Base-by-base conservation (phyloP, 2,329 filamentous ascomycete species). In the Sporothrix protearum region DNA sequence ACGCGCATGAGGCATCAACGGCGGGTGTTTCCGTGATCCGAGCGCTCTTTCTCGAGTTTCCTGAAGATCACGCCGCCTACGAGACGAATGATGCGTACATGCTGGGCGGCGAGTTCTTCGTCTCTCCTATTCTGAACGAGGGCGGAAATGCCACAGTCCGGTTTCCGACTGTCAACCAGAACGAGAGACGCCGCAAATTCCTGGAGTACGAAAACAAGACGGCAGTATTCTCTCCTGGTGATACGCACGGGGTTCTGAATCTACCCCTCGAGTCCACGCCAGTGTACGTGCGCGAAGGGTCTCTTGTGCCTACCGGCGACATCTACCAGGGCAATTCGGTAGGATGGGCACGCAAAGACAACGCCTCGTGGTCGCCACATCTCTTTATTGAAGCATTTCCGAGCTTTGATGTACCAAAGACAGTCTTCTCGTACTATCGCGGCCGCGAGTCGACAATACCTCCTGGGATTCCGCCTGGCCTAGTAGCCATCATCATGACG, bases 191-290 rank as follows among this genome's bases (percentile, higher is more conserved):
- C n/a, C 73, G 73, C 0, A 75, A 73, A 16, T 80, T 80, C 53
- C 72, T 81, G 4, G 77, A 80, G 57, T 80, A 80, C 73, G 76
- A 76, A 68, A 76, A 78, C 76, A 80, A 78, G 73, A 76, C 76
- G 2, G 61, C 69, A 25, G 73, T 77, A 9, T 75, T 75, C 47
- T 68, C 57, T 28, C 69, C 73, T 12, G 76, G 76, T 6, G 76
- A 75, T 12, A 74, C 71, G 30, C 63, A 68, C 51, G 22, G 55
- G 19, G 16, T 73, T 16, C n/a, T 51, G 6, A n/a, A 49, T 71
- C 72, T 78, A 2, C 74, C 73, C 16, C 63, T 78, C 1, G 73
- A 76, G 28, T 73, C 75, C n/a, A 72, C 76, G 9, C 79, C 79
- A 5, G 78, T 79, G 0, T 80, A 78, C 67, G 76, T 80, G 2